Percentiles rank a stretch among this genome's conserved stretches.
phyloP scores from a whole-genome alignment of 345 rosid genomes.

The Triadica sebifera region DNA sequence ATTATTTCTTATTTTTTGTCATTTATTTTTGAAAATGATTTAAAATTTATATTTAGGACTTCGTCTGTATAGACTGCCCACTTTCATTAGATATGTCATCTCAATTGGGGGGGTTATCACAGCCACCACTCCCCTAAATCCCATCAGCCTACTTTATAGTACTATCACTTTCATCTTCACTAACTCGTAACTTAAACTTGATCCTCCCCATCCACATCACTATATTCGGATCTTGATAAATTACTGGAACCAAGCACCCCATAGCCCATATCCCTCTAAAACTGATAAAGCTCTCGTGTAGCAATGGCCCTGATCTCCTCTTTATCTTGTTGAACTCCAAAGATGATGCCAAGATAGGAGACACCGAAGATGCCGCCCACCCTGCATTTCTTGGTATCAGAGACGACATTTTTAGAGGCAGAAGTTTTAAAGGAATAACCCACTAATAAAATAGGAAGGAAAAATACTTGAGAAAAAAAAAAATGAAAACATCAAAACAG shows the following conservation, averaged over 20 bases:
- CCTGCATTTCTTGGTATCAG: conserved; percentile 11
- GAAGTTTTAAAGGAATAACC: no score
- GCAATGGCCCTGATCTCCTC: conserved; percentile 96
- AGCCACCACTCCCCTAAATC: conserved; percentile 39
- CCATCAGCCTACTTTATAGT: conserved; percentile 36
- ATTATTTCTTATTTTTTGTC: no score
- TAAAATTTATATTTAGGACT: no score
- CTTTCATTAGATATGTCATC: conserved; percentile 45
- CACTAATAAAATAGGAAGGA: no score
- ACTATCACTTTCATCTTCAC: conserved; percentile 55
- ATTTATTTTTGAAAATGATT: no score
- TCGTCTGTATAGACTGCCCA: conserved; percentile 50
- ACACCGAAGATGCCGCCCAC: conserved; percentile 53
- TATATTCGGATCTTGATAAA: conserved; percentile 55
- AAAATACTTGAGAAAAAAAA: no score
- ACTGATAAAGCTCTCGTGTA: conserved; percentile 71
- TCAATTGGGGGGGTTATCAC: conserved; percentile 40
- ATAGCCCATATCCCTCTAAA: conserved; percentile 53
- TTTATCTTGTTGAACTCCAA: conserved; percentile 86
- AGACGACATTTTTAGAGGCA: conserved; percentile 29
- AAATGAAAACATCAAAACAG: no score
- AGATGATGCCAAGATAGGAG: conserved; percentile 90
- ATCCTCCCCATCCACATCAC: conserved; percentile 38
- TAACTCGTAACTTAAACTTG: conserved; percentile 29
- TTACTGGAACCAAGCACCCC: conserved; percentile 63